Evolutionary conservation across 2,329 filamentous ascomycete genomes (phyloP), one percentile per base, ranked within the genome.

Genomic region (Arthrobotrys sphaeroides): DNA sequence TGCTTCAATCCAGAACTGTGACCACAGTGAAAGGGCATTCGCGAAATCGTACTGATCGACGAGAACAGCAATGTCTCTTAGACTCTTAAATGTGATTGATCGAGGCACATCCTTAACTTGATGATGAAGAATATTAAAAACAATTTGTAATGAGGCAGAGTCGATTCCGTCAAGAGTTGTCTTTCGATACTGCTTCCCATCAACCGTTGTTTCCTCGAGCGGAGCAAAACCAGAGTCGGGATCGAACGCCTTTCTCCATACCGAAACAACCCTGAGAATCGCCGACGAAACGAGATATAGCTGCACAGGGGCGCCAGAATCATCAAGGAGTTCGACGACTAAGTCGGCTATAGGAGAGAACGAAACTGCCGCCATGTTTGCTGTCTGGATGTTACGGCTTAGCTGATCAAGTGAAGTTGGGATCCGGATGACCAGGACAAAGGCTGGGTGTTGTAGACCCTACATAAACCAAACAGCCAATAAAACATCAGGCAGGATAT

Each of bases 111-210:
- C 5, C 6, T 12, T 13, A 6, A 16, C 22, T 7, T 20, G 45
- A 24, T 72, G 61, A 16, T 72, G 67, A 20, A 72, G 43, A n/a
- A 72, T 72, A 47, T 64, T 18, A 13, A 72, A 72, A 3, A 72
- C 6, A 6, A 31, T 55, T 4, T 16, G 28, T 13, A 72, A 22
- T 13, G 26, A 24, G 5, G 0, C 5, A 12, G 16, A 3, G n/a
- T 31, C 24, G 5, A 49, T 55, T 7, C 22, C 47, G 7, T 43
- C 13, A 1, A 72, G 20, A 9, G 24, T 57, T 3, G 57, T 62
- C 40, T 64, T 62, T 1, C 6, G 57, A 24, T 72, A 72, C 22
- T 72, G 45, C 9, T 13, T 40, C 6, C 67, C 36, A 26, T 47
- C 6, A 0, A 45, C 45, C 5, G 45, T 43, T 36, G 38, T 31